phyloP scores from a whole-genome alignment of 352 stramenopile species.

The Pythium sp. region DNA sequence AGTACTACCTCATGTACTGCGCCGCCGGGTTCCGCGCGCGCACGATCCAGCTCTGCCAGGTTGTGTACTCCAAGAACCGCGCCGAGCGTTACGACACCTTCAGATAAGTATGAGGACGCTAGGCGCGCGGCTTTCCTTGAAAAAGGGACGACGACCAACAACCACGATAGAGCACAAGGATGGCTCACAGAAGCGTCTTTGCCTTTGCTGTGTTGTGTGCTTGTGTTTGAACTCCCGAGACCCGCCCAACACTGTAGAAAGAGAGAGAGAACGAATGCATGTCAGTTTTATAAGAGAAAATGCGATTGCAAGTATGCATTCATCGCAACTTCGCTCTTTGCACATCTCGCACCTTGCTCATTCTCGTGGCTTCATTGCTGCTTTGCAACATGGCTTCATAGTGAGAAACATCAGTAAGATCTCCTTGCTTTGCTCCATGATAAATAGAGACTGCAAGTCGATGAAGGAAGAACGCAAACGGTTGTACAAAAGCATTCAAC shows the following conservation, averaged over 20 bases:
- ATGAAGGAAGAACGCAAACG: background rate
- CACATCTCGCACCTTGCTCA: background rate
- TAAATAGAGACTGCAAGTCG: background rate
- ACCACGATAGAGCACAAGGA: background rate
- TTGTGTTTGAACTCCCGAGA: background rate
- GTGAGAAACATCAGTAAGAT: background rate
- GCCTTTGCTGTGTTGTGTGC: background rate
- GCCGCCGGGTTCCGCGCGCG: slow-evolving; percentile 86
- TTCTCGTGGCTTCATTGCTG: background rate
- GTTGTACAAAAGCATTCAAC: background rate
- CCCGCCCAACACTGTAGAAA: slow-evolving; percentile 9
- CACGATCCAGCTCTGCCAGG: slow-evolving; percentile 81
- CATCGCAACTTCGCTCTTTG: background rate
- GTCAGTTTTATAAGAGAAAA: slow-evolving; percentile 10
- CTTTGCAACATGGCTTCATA: background rate
- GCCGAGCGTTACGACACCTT: slow-evolving; percentile 73
- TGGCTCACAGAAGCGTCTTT: background rate
- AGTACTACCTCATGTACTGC: slow-evolving; percentile 90
- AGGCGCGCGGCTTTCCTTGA: background rate
- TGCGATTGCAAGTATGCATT: background rate
- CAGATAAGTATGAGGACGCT: slow-evolving; percentile 40
- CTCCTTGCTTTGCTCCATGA: background rate
- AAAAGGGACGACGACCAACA: background rate
- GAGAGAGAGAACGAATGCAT: slow-evolving; percentile 10
- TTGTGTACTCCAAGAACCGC: slow-evolving; percentile 87